Conservation (phyloP, 805 yeast genomes). For the Hanseniaspora meyeri region DNA sequence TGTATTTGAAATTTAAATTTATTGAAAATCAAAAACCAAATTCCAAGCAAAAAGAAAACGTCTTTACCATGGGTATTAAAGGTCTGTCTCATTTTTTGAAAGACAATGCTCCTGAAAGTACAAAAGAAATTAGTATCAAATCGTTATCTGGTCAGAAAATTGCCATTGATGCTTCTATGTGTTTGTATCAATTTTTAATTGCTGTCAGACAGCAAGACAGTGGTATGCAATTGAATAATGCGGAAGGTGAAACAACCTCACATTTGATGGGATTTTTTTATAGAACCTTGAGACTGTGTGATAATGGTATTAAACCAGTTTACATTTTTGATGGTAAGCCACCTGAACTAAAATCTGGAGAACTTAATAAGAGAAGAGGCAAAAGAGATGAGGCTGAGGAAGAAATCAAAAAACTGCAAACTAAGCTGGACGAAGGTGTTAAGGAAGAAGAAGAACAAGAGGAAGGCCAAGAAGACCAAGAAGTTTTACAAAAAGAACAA, state of each 20-base stretch:
- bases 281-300: slow-evolving; percentile 79
- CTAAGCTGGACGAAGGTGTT: slow-evolving; percentile 44
- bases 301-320: slow-evolving; percentile 88
- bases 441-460: slow-evolving; percentile 33
- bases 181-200: slow-evolving; percentile 84
- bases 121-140: slow-evolving; percentile 68
- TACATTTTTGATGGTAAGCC: slow-evolving; percentile 98
- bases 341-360: slow-evolving; percentile 86
- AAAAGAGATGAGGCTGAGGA: slow-evolving; percentile 76
- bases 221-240: slow-evolving; percentile 83
- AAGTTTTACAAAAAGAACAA: slow-evolving; percentile 2
- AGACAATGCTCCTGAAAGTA: slow-evolving; percentile 80
- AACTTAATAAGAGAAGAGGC: slow-evolving; percentile 70
- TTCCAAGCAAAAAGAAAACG: too few relatives aligned
- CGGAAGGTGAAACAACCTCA: slow-evolving; percentile 82
- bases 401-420: slow-evolving; percentile 47
- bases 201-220: slow-evolving; percentile 88
- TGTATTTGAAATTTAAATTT: too few relatives aligned
- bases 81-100: slow-evolving; percentile 78
- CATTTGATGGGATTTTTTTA: slow-evolving; percentile 95
- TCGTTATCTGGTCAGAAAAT: slow-evolving; percentile 84
- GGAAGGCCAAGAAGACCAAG: slow-evolving; percentile 6
- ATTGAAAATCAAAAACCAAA: neutral
- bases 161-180: slow-evolving; percentile 96
- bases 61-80: slow-evolving; percentile 39